Evolutionary conservation across 805 yeast species (phyloP).

Genomic region (Saturnispora ahearnii): DNA sequence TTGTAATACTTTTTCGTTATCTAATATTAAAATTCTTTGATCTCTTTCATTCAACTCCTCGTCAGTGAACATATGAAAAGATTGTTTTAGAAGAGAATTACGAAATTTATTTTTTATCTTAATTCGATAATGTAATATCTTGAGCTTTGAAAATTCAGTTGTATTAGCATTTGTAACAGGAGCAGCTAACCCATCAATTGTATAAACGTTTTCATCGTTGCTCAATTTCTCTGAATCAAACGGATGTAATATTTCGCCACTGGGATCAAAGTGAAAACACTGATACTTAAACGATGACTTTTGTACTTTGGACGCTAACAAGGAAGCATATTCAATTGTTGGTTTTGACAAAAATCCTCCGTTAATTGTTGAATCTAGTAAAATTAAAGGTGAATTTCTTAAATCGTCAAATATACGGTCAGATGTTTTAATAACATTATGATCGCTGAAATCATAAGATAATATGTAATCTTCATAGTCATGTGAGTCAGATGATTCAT

Average conservation of each 20-base stretch:
- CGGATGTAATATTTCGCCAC: conserved; percentile 1
- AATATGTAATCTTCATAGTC: neutral
- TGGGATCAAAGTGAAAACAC: conserved; percentile 14
- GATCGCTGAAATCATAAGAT: conserved; percentile 15
- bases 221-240: neutral
- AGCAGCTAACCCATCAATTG: conserved; percentile 20
- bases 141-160: conserved; percentile 14
- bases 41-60: conserved; percentile 22
- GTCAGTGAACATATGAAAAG: conserved; percentile 23
- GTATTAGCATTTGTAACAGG: conserved; percentile 12
- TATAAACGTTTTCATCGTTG: conserved; percentile 14
- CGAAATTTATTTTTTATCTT: conserved; percentile 20
- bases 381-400: conserved; percentile 34
- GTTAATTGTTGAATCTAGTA: conserved; percentile 14
- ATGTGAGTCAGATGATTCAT: neutral
- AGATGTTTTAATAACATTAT: conserved; percentile 46
- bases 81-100: conserved; percentile 15
- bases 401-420: conserved; percentile 63
- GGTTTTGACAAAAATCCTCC: conserved; percentile 23
- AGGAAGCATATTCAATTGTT: conserved; percentile 30
- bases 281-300: conserved; percentile 10
- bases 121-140: conserved; percentile 22
- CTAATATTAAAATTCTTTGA: conserved; percentile 16
- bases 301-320: neutral
- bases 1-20: conserved; percentile 2